A percentile compares a stretch with the other conserved stretches of the same genome.
Evolutionary conservation across 208 protist species (phyloP).

Genomic region (Crithidia acanthocephali): DNA sequence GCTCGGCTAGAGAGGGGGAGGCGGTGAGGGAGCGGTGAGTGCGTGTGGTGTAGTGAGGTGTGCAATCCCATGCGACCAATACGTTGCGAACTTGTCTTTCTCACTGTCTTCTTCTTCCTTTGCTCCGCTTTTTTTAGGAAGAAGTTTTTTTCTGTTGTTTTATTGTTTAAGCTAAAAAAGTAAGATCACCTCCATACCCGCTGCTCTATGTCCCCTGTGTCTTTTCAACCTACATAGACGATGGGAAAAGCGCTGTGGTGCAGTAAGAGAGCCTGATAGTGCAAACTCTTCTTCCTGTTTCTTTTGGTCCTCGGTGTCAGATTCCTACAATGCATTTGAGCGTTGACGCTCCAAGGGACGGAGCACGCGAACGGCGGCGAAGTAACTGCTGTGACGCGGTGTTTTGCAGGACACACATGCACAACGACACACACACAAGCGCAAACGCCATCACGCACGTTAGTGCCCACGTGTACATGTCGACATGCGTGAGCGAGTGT

Average conservation of each 20-base stretch:
- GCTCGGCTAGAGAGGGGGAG: background rate
- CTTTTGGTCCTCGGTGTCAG: too few species aligned
- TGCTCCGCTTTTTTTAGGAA: background rate
- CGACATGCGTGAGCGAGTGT: too few species aligned
- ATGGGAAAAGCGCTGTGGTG: background rate
- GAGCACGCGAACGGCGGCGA: too few species aligned
- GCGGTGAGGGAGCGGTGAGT: too few species aligned
- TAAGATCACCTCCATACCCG: slow-evolving; percentile 2
- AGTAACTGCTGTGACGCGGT: background rate
- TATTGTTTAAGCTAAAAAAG: background rate
- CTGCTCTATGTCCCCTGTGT: background rate
- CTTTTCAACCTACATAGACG: background rate
- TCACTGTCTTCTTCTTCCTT: background rate
- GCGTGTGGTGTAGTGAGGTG: too few species aligned
- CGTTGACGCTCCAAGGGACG: too few species aligned
- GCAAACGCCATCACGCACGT: too few species aligned
- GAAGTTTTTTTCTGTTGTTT: background rate
- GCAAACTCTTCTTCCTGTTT: background rate
- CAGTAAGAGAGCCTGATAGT: background rate
- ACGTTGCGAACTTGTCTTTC: background rate
- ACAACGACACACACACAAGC: too few species aligned
- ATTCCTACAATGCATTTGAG: too few species aligned
- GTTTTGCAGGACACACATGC: background rate
- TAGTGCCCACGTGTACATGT: slow-evolving; percentile 20
- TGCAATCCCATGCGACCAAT: background rate